phyloP scores from a whole-genome alignment of 2,329 filamentous ascomycete genomes.

The Emericellopsis cladophorae region DNA sequence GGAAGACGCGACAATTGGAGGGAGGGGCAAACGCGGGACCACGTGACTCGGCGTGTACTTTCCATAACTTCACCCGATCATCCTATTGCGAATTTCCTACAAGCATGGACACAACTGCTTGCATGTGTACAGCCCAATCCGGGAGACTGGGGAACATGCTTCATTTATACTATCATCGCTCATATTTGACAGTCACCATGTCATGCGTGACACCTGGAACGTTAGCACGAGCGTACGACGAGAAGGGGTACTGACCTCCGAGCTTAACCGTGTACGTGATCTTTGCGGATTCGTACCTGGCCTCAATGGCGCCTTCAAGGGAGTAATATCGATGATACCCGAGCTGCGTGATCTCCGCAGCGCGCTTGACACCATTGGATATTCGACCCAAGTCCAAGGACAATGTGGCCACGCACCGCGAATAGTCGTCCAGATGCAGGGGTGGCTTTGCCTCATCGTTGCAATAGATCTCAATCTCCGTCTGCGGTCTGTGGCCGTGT shows the following conservation, averaged over 20 bases:
- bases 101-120: too few species aligned
- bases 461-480: constrained; percentile 23
- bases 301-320: constrained; percentile 21
- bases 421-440: constrained; percentile 14
- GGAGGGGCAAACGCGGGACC: constrained; percentile 8
- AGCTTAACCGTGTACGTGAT: constrained; percentile 23
- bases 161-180: constrained; percentile 4
- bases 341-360: constrained; percentile 17
- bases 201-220: constrained; percentile 21
- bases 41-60: constrained; percentile 6
- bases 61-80: background rate
- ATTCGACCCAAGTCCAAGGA: constrained; percentile 22
- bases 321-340: constrained; percentile 23
- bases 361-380: constrained; percentile 14
- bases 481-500: constrained; percentile 19
- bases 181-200: constrained; percentile 20
- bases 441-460: constrained; percentile 17
- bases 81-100: too few species aligned
- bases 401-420: constrained; percentile 18
- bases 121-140: too few species aligned
- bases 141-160: background rate
- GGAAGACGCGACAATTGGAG: constrained; percentile 6
- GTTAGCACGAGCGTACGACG: background rate
- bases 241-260: constrained; percentile 14
- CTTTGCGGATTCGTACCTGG: constrained; percentile 23